Evolutionary conservation across 1,284 basidiomycete genomes (phyloP).

Genomic region (Coriolopsis trogii): DNA sequence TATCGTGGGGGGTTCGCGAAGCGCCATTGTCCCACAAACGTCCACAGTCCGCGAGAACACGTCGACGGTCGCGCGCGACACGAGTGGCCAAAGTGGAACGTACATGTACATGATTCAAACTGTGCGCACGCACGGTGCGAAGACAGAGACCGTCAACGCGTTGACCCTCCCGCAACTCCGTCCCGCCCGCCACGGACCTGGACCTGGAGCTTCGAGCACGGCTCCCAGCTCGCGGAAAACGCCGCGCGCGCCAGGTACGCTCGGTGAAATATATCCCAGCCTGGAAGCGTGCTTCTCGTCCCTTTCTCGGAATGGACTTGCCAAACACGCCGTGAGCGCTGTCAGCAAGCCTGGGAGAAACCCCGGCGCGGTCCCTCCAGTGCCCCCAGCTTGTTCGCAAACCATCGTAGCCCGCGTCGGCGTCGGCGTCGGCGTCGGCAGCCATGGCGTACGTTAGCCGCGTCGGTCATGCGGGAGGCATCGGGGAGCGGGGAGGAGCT

Average conservation of each 20-base stretch:
- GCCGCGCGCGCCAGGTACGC: constrained; percentile 21
- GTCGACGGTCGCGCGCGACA: too few species aligned
- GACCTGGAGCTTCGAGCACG: too few species aligned
- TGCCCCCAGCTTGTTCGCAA: background rate
- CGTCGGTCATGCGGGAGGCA: background rate
- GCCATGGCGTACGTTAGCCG: background rate
- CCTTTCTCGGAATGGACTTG: constrained; percentile 9
- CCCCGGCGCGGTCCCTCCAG: background rate
- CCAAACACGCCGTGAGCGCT: constrained; percentile 9
- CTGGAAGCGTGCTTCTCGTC: background rate
- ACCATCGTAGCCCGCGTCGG: background rate
- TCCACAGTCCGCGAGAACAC: too few species aligned
- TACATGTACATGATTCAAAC: too few species aligned
- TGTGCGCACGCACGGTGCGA: too few species aligned
- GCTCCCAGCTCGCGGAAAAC: constrained; percentile 4
- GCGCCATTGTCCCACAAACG: too few species aligned
- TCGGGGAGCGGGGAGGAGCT: background rate
- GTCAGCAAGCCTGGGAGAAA: constrained; percentile 6
- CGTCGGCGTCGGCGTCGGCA: background rate
- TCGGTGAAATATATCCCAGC: constrained; percentile 20
- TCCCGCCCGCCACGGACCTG: too few species aligned
- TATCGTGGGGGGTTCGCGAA: too few species aligned
- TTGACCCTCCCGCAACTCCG: too few species aligned
- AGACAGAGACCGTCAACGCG: too few species aligned
- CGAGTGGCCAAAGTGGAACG: too few species aligned